Evolutionary conservation across 306 rosid species (phyloP).

Genomic region (Cyclanthera cordifolia): DNA sequence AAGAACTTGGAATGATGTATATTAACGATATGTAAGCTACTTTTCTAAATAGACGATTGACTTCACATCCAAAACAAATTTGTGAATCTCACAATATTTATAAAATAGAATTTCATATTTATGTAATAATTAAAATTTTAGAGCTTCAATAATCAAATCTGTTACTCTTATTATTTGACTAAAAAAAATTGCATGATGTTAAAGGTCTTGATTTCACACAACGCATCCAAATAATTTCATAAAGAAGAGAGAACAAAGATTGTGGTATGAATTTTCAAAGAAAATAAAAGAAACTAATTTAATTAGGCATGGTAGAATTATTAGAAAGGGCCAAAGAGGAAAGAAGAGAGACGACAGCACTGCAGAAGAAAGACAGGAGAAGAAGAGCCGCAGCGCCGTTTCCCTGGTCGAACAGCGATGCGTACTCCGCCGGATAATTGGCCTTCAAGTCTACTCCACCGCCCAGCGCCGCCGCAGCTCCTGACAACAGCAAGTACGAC

Average conservation of each 20-base stretch:
- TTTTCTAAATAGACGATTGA: no score
- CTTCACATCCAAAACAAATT: no score
- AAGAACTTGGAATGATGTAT: no score
- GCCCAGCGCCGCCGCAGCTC: constrained; percentile 22
- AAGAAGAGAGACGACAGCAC: constrained; percentile 15
- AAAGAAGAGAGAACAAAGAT: not conserved
- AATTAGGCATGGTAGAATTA: constrained; percentile 1
- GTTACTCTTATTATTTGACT: no score
- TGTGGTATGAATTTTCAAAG: not conserved
- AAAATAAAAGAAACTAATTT: not conserved
- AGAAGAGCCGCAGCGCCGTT: constrained; percentile 5
- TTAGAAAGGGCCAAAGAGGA: constrained; percentile 20
- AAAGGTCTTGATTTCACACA: no score
- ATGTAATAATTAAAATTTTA: no score
- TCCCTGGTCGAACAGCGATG: not conserved
- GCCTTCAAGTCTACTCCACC: constrained; percentile 11
- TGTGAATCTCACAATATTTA: no score
- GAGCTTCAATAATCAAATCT: no score
- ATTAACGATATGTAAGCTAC: no score
- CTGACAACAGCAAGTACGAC: not conserved
- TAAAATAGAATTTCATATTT: no score
- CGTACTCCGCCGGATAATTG: no score
- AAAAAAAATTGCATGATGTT: no score
- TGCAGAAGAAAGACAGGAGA: constrained; percentile 22
- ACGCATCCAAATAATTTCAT: not conserved